Evolutionary conservation across 768 basidiomycete genomes (phyloP).

Genomic region (Lactarius psammicola): DNA sequence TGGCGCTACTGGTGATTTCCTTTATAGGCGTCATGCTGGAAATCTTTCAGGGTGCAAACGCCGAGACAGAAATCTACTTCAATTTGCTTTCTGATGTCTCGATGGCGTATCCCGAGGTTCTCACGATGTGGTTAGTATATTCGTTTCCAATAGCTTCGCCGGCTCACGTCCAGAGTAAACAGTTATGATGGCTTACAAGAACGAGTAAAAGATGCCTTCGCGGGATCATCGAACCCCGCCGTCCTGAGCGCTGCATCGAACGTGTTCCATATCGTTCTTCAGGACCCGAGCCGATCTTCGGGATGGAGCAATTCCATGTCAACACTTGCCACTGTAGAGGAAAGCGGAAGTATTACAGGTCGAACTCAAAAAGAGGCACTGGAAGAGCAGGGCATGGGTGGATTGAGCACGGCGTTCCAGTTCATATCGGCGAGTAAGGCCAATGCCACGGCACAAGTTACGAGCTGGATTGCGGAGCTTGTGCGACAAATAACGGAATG

Average conservation of each 20-base stretch:
- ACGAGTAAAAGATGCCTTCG: conserved; percentile 68
- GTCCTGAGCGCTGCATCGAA: conserved; percentile 73
- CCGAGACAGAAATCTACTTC: conserved; percentile 80
- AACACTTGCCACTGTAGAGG: conserved; percentile 63
- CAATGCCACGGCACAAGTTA: conserved; percentile 53
- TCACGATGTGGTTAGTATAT: conserved; percentile 64
- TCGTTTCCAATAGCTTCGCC: not conserved
- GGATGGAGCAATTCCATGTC: conserved; percentile 56
- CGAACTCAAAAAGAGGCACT: conserved; percentile 57
- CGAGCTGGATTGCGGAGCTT: conserved; percentile 72
- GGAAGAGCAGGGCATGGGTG: conserved; percentile 71
- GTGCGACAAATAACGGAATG: conserved; percentile 52
- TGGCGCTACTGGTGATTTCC: conserved; percentile 70
- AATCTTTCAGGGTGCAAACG: conserved; percentile 75
- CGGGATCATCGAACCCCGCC: conserved; percentile 65
- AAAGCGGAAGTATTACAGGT: conserved; percentile 42
- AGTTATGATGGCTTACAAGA: conserved; percentile 80
- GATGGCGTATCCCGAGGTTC: conserved; percentile 63
- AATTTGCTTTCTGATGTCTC: conserved; percentile 71
- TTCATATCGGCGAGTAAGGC: conserved; percentile 52
- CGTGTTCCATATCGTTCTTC: conserved; percentile 68
- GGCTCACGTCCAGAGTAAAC: conserved; percentile 7
- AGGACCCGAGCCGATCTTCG: conserved; percentile 48
- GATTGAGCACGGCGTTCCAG: conserved; percentile 67
- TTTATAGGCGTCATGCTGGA: conserved; percentile 73